These are phyloP conservation scores for Corniculantispora saksenae DNA, from an alignment of 2,329 filamentous ascomycete species.

Conservation along the genomic window DNA sequence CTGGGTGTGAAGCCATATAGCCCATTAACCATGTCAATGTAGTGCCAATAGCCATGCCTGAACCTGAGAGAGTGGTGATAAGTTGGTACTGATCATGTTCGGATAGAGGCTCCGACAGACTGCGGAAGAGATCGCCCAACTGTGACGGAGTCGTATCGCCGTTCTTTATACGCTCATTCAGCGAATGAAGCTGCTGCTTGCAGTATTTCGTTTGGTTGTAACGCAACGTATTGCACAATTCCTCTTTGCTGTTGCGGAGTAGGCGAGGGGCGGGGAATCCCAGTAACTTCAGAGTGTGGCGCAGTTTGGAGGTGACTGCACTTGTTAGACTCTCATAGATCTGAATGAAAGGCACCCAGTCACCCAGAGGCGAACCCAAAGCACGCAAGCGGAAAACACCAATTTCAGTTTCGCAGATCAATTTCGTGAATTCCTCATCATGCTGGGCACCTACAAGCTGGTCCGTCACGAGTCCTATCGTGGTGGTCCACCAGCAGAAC, in stretches of 20 bases:
- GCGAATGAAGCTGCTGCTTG: conserved; percentile 14
- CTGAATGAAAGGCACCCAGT: conserved; percentile 1
- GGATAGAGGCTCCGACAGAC: conserved; percentile 1
- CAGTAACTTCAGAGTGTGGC: background rate
- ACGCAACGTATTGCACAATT: background rate
- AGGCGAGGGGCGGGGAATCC: background rate
- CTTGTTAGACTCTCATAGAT: background rate
- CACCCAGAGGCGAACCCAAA: background rate
- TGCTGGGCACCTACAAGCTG: background rate
- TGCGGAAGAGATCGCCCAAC: conserved; percentile 17
- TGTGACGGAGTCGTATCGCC: conserved; percentile 19
- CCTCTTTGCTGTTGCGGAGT: background rate
- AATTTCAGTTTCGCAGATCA: conserved; percentile 6
- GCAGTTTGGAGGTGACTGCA: background rate
- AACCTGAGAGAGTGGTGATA: conserved; percentile 3
- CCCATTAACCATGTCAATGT: conserved; percentile 14
- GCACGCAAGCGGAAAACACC: background rate
- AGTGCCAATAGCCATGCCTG: conserved; percentile 17
- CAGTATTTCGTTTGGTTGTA: conserved; percentile 12
- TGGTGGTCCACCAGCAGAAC: conserved; percentile 7
- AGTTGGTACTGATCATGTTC: conserved; percentile 16
- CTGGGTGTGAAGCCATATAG: conserved; percentile 16
- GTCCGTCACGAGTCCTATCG: conserved; percentile 6
- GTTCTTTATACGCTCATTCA: conserved; percentile 12
- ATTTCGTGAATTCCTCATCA: background rate